Conservation (phyloP, 345 rosid genomes). For the Salix purpurea region DNA sequence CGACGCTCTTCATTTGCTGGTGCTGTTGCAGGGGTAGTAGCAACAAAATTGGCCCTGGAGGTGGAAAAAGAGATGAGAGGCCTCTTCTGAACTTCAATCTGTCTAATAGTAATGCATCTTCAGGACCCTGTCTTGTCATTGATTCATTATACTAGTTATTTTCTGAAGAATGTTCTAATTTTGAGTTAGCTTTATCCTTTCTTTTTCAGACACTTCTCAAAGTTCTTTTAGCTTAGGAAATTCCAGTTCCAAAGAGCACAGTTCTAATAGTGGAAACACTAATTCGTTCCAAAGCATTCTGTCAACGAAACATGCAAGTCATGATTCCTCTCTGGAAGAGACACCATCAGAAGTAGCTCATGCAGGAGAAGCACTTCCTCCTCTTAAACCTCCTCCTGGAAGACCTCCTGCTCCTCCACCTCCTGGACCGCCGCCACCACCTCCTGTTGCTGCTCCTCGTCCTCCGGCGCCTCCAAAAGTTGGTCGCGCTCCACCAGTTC, state of each 20-base stretch:
- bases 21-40: background rate
- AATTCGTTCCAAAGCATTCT: background rate
- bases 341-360: background rate
- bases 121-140: background rate
- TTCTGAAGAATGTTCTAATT: background rate
- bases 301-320: conserved; percentile 1
- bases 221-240: conserved; percentile 11
- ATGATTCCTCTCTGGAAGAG: background rate
- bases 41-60: background rate
- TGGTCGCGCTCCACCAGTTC: conserved; percentile 20
- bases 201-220: conserved; percentile 18
- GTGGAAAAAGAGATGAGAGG: conserved; percentile 14
- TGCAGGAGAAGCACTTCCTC: conserved; percentile 7
- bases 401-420: conserved; percentile 9
- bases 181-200: background rate
- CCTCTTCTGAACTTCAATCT: conserved; percentile 21
- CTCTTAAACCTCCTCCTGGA: conserved; percentile 26
- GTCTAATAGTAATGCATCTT: conserved; percentile 13
- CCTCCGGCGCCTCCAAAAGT: conserved; percentile 21
- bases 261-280: background rate
- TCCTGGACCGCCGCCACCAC: conserved; percentile 11
- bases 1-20: conserved; percentile 21
- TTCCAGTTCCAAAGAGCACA: background rate
- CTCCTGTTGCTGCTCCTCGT: conserved; percentile 9
- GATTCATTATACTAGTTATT: background rate